Evolutionary conservation across 2,329 filamentous ascomycete species (phyloP), one percentile per base, ranked within the genome.

Genomic region (Laburnicola sp.): DNA sequence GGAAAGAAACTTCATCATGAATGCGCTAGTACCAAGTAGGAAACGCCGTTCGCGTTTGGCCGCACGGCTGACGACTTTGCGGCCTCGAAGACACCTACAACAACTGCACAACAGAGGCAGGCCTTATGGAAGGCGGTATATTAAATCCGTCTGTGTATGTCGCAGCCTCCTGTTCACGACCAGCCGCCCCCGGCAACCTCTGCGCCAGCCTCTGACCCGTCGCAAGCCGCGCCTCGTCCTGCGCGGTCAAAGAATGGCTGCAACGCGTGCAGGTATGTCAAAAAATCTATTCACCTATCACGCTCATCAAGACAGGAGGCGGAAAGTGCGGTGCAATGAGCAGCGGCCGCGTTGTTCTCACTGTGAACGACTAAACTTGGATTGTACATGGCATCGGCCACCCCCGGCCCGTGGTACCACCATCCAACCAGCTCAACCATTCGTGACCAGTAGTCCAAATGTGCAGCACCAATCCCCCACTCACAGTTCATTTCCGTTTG

Each of bases 301-400:
- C 22, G 31, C 32, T 34, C 35, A 54, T 65, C 23, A 59, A 42
- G 22, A 27, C 26, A 79, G 78, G 54, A 77, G 78, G 32, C 74
- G 79, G 53, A 82, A 82, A 67, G 81, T 81, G 57, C 76, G 79
- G 57, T 83, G 80, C 63, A 78, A 82, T 58, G 80, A 82, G 67
- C 74, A 76, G 54, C 75, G 78, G 50, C 80, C 80, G 5, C 65
- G 76, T 16, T 83, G 81, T 62, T 76, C 72, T 44, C 80, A 82
- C 60, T 83, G 80, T 67, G 77, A 77, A 62, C 74, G 80, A 35
- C 73, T 82, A 42, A 79, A 79, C 51, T 70, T 83, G 23, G 75
- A 81, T 40, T 83, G 80, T 64, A 74, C 74, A 43, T 82, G 80
- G 80, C 73, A 74, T 53, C 62, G 69, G 16, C 57, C 60, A 9